Evolutionary conservation across 177 flowering plant genomes (phyloP), one percentile per base, ranked within the genome.

Genomic region (Vitis hybrid): DNA sequence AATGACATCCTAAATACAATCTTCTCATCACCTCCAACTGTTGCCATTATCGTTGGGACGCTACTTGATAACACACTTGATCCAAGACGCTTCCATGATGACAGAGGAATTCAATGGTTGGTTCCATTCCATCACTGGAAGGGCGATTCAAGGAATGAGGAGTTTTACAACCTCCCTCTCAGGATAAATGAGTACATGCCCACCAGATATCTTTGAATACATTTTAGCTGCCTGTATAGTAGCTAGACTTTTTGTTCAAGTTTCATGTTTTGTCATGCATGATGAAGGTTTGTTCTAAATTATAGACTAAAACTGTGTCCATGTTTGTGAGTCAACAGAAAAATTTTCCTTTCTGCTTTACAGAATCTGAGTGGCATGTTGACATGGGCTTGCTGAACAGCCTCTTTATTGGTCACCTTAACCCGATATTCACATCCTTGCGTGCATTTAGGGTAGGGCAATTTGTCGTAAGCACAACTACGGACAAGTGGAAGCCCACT

Each of bases 61-160:
- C 28, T 93, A 62, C 89, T 95, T 0, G 98, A 93, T 67, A 88
- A 88, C 81, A 90, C 96, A 2, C 82, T 93, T 0, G 96, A 95
- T 1, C 83, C 91, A 9, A 66, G 62, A 44, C 58, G 76, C 18
- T 11, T 79, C 0, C 67, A 14, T 1, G 64, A 53, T 0, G 97
- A 93, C 33, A 83, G 98, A 79, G 99, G 99, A 47, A 15, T 93
- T 19, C 81, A 85, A 2, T 95, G 97, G 99, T 87, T 90, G 93
- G 75, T 69, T 2, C 94, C 95, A 0, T 95, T 90, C 86, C 94
- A 89, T 73, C 60, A 68, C 24, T 78, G 87, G 65, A 81, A 87
- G 12, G 98, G 98, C 52, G 99, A 95, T 57, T 64, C 53, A 44
- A 90, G 98, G 79, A 95, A 82, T 53, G 91, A 89, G 14, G 98